Evolutionary conservation across 108 stramenopile genomes (phyloP), one percentile per base, ranked within the genome.

Genomic region (Parmales sp.): DNA sequence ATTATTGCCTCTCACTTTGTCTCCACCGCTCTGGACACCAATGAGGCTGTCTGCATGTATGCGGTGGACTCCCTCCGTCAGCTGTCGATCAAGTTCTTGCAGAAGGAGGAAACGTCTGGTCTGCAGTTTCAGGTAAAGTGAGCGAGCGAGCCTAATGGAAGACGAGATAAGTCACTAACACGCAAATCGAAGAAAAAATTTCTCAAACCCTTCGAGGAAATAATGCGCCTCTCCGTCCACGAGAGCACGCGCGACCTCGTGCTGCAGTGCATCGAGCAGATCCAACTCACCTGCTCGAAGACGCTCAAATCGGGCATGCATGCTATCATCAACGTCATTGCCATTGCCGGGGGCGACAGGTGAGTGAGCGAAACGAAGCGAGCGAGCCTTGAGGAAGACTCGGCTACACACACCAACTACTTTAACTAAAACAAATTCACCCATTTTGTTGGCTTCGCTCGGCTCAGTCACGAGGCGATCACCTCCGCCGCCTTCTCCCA

Each of bases 91-190:
- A 95, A 98, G 77, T 99, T 95, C 72, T 73, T 99, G 48, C 78
- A 83, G 65, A 83, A 95, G 65, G 91, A 92, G 41, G 98, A 99
- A 72, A 79, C 95, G 16, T 83, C 83, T 37, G 86, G 81, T 29
- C 97, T 96, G 80, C 92, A 94, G 71, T 98, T 98, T 77, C 98
- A 99, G 74, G n/a, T n/a, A n/a, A n/a, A n/a, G n/a, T n/a, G n/a
- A n/a, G n/a, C n/a, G n/a, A n/a, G n/a, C n/a, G n/a, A n/a, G n/a
- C n/a, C n/a, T n/a, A n/a, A n/a, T n/a, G n/a, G n/a, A n/a, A n/a
- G n/a, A n/a, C n/a, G n/a, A n/a, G n/a, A n/a, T n/a, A n/a, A n/a
- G n/a, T n/a, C n/a, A n/a, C n/a, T n/a, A n/a, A n/a, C n/a, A n/a
- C n/a, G n/a, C n/a, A n/a, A n/a, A n/a, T n/a, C n/a, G n/a, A n/a